Conservation (phyloP, 352 stramenopile genomes). For the Phytophthora chlamydospora region DNA sequence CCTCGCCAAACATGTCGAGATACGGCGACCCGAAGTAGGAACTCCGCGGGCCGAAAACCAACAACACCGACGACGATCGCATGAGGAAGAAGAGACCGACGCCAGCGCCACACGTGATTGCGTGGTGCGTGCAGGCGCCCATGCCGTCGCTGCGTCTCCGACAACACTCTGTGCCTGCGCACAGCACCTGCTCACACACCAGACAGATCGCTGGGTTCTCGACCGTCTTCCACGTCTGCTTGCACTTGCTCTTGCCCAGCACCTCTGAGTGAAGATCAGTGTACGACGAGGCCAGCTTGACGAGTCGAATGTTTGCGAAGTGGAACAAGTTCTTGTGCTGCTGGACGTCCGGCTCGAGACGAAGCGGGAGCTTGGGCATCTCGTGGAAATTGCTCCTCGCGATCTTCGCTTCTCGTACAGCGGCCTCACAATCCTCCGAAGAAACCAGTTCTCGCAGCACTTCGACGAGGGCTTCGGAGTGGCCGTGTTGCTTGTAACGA, state of each 20-base stretch:
- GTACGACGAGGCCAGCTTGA: constrained; percentile 69
- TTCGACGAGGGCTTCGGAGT: constrained; percentile 48
- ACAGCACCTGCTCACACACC: constrained; percentile 78
- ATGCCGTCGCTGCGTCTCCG: constrained; percentile 67
- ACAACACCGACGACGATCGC: constrained; percentile 74
- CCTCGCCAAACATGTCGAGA: constrained; percentile 90
- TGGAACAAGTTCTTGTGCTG: constrained; percentile 45
- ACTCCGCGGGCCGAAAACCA: constrained; percentile 73
- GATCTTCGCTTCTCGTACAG: constrained; percentile 28
- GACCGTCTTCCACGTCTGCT: constrained; percentile 69
- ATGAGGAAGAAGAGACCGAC: constrained; percentile 87
- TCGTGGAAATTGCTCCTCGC: constrained; percentile 53
- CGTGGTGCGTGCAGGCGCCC: constrained; percentile 78
- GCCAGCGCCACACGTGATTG: constrained; percentile 72
- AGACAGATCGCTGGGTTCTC: constrained; percentile 86
- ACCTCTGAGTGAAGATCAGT: constrained; percentile 82
- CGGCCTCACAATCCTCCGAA: constrained; percentile 4
- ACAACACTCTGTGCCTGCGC: constrained; percentile 84
- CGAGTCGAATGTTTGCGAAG: constrained; percentile 71
- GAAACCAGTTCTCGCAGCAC: constrained; percentile 40
- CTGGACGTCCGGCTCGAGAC: constrained; percentile 45
- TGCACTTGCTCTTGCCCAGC: constrained; percentile 73
- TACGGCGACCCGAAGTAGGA: constrained; percentile 89
- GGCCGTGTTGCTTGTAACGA: constrained; percentile 61
- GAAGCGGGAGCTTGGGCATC: constrained; percentile 65